These are phyloP conservation scores for Schizosaccharomyces cryophilus DNA, from an alignment of 805 yeast species.

Conservation along the genomic window DNA sequence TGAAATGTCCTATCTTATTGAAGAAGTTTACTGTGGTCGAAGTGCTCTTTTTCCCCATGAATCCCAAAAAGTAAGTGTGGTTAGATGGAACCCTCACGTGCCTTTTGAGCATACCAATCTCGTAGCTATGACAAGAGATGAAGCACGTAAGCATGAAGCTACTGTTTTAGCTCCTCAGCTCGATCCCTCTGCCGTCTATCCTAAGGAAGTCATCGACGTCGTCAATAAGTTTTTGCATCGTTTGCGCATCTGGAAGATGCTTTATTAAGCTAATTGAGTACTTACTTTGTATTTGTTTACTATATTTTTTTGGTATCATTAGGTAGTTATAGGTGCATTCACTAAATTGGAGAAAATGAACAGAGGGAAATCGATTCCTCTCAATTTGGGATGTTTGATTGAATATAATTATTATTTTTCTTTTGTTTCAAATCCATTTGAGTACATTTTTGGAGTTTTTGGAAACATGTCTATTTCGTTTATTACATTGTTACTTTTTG, in stretches of 20 bases:
- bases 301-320: not conserved
- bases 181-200: conserved; percentile 40
- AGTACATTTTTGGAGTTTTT: too few species aligned
- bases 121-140: conserved; percentile 72
- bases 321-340: not conserved
- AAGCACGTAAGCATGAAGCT: conserved; percentile 57
- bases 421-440: too few species aligned
- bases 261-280: not conserved
- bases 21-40: conserved; percentile 82
- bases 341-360: too few species aligned
- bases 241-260: not conserved
- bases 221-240: conserved; percentile 14
- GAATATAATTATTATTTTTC: too few species aligned
- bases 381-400: too few species aligned
- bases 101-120: conserved; percentile 52
- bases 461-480: too few species aligned
- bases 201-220: conserved; percentile 28
- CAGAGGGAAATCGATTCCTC: too few species aligned
- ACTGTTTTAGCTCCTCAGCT: conserved; percentile 35
- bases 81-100: conserved; percentile 57
- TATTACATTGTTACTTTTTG: too few species aligned
- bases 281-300: not conserved
- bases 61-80: conserved; percentile 49
- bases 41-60: conserved; percentile 39
- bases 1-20: conserved; percentile 64